Evolutionary conservation across 805 yeast genomes (phyloP).

Genomic region (Saturnispora silvae): DNA sequence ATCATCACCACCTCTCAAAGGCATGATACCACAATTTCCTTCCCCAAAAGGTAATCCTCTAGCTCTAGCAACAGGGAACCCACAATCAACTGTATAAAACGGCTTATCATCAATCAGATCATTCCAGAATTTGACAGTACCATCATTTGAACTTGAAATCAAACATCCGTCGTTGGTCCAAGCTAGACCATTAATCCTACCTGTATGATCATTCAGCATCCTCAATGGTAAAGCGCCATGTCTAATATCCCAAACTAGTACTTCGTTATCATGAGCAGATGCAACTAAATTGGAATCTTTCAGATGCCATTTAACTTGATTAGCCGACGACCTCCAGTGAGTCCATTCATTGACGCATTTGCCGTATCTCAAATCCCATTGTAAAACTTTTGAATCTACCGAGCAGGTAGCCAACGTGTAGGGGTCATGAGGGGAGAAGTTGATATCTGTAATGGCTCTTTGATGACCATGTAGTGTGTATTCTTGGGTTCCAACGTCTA

Average conservation of each 20-base stretch:
- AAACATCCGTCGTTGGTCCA: slow-evolving; percentile 58
- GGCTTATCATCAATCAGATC: slow-evolving; percentile 35
- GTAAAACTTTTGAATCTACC: slow-evolving; percentile 74
- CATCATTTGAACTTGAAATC: slow-evolving; percentile 80
- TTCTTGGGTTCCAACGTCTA: slow-evolving; percentile 51
- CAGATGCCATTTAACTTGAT: slow-evolving; percentile 91
- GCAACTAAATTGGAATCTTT: slow-evolving; percentile 69
- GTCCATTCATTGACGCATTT: slow-evolving; percentile 70
- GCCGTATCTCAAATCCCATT: slow-evolving; percentile 88
- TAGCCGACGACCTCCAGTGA: slow-evolving; percentile 93
- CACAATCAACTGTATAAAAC: slow-evolving; percentile 22
- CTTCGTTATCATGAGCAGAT: slow-evolving; percentile 71
- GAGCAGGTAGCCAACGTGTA: slow-evolving; percentile 87
- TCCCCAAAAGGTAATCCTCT: slow-evolving; percentile 82
- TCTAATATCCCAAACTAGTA: slow-evolving; percentile 82
- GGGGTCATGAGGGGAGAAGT: slow-evolving; percentile 81
- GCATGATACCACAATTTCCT: slow-evolving; percentile 78
- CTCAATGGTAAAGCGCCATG: slow-evolving; percentile 69
- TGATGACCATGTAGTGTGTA: slow-evolving; percentile 83
- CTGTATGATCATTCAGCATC: slow-evolving; percentile 62
- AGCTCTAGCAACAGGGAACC: slow-evolving; percentile 81
- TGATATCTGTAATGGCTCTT: slow-evolving; percentile 91
- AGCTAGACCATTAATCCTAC: slow-evolving; percentile 84
- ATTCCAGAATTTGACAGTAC: slow-evolving; percentile 73
- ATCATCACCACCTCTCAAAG: slow-evolving; percentile 76